Conservation (phyloP, 2,329 filamentous ascomycete species). For the Thermothelomyces thermophilus region DNA sequence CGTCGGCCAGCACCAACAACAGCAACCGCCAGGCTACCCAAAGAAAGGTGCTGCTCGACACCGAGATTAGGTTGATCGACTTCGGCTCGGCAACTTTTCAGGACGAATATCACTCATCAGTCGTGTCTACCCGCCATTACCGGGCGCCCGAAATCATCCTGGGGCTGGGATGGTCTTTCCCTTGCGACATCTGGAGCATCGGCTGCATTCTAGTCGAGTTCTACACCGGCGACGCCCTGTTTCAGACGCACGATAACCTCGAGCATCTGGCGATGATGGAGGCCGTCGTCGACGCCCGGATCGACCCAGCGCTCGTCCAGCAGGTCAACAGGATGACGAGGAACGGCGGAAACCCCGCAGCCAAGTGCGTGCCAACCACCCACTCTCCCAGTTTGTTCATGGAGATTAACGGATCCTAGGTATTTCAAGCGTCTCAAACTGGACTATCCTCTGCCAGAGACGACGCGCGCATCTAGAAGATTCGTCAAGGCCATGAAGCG, state of each 20-base stretch:
- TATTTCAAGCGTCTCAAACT: slow-evolving; percentile 61
- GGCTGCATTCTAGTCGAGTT: slow-evolving; percentile 67
- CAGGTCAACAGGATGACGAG: slow-evolving; percentile 52
- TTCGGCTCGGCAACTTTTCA: slow-evolving; percentile 68
- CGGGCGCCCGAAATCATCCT: slow-evolving; percentile 65
- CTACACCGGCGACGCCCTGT: slow-evolving; percentile 63
- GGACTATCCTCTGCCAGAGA: slow-evolving; percentile 59
- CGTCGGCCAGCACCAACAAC: slow-evolving; percentile 56
- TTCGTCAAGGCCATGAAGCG: slow-evolving; percentile 70
- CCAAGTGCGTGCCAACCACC: slow-evolving; percentile 44
- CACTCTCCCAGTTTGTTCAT: not conserved
- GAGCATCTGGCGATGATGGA: slow-evolving; percentile 75
- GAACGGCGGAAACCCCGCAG: slow-evolving; percentile 53
- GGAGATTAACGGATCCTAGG: slow-evolving; percentile 32
- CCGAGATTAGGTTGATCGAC: slow-evolving; percentile 64
- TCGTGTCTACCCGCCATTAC: slow-evolving; percentile 65
- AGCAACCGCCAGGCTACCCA: slow-evolving; percentile 53
- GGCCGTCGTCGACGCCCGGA: slow-evolving; percentile 53
- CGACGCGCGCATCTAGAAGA: slow-evolving; percentile 55
- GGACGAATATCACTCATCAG: slow-evolving; percentile 65
- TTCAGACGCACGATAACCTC: slow-evolving; percentile 66
- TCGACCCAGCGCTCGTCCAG: slow-evolving; percentile 54
- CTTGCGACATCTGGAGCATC: slow-evolving; percentile 69
- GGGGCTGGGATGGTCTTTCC: slow-evolving; percentile 63
- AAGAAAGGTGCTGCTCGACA: slow-evolving; percentile 58